phyloP scores from a whole-genome alignment of 2,329 filamentous ascomycete species.

The Epichloe aotearoae region DNA sequence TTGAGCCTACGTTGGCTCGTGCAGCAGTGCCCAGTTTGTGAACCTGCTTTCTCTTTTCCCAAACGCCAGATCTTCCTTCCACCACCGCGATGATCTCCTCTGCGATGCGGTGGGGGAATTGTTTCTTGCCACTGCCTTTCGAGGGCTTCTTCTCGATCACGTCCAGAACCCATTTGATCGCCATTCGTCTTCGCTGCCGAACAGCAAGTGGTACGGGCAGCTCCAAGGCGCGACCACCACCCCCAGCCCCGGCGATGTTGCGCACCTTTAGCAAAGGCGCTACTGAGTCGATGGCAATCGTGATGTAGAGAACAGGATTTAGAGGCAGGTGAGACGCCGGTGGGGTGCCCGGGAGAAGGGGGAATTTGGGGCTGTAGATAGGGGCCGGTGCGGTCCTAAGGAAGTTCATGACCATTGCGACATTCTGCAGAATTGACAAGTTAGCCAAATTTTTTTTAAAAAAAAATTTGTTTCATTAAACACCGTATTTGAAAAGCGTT shows the following conservation, averaged over 20 bases:
- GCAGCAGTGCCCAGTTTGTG: constrained; percentile 73
- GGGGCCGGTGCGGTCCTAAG: constrained; percentile 78
- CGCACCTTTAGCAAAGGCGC: constrained; percentile 76
- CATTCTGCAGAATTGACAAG: constrained; percentile 44
- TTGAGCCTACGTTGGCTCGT: constrained; percentile 54
- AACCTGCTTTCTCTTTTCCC: constrained; percentile 65
- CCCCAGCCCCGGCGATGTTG: constrained; percentile 61
- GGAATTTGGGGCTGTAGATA: constrained; percentile 54
- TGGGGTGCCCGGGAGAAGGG: constrained; percentile 63
- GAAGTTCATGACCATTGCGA: constrained; percentile 68
- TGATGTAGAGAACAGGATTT: constrained; percentile 81
- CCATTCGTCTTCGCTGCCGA: constrained; percentile 63
- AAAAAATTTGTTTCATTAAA: background rate
- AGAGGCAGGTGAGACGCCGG: constrained; percentile 70
- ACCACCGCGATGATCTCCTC: constrained; percentile 79
- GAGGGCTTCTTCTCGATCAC: constrained; percentile 67
- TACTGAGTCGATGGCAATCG: constrained; percentile 81
- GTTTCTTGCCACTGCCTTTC: constrained; percentile 54
- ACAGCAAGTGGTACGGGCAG: constrained; percentile 65
- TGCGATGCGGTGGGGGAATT: constrained; percentile 62
- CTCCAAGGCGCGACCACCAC: constrained; percentile 74
- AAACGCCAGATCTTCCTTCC: constrained; percentile 71
- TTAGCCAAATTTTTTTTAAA: background rate
- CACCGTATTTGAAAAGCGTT: background rate
- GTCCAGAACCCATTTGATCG: constrained; percentile 82